phyloP scores from a whole-genome alignment of 192 early-diverging fungal species.

The Coemansia erecta region DNA sequence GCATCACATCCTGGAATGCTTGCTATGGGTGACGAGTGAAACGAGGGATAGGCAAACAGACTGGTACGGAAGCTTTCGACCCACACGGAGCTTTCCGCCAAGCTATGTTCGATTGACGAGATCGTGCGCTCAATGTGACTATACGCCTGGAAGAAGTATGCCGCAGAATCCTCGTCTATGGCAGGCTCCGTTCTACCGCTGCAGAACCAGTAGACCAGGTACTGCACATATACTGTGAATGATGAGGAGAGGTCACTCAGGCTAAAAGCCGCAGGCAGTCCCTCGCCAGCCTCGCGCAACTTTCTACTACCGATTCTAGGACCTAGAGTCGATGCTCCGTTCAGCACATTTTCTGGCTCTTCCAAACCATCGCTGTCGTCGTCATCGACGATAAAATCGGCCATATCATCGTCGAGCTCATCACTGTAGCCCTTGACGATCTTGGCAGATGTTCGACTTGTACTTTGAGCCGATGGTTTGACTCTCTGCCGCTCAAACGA shows the following conservation, averaged over 20 bases:
- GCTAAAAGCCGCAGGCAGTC: constrained; percentile 46
- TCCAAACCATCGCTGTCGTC: constrained; percentile 7
- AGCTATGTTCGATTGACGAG: constrained; percentile 46
- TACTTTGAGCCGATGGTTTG: constrained; percentile 4
- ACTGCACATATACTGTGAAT: constrained; percentile 47
- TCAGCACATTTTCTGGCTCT: background rate
- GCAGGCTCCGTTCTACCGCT: constrained; percentile 18
- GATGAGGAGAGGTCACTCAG: constrained; percentile 39
- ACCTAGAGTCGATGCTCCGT: background rate
- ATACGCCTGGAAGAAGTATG: constrained; percentile 48
- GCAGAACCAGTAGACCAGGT: constrained; percentile 49
- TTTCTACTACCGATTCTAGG: constrained; percentile 10
- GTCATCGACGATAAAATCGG: constrained; percentile 49
- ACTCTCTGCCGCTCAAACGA: constrained; percentile 25
- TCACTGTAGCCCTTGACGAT: constrained; percentile 21
- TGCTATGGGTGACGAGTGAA: constrained; percentile 2
- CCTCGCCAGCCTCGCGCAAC: constrained; percentile 8
- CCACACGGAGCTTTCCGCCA: constrained; percentile 47
- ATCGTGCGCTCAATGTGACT: constrained; percentile 30
- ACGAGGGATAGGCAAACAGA: constrained; percentile 30
- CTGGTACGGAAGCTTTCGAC: constrained; percentile 25
- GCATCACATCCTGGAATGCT: constrained; percentile 41
- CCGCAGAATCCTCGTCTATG: constrained; percentile 14
- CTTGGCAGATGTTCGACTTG: background rate
- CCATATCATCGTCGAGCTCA: constrained; percentile 37